Evolutionary conservation across 2,329 filamentous ascomycete genomes (phyloP).

Genomic region (Microsporum audouinii): DNA sequence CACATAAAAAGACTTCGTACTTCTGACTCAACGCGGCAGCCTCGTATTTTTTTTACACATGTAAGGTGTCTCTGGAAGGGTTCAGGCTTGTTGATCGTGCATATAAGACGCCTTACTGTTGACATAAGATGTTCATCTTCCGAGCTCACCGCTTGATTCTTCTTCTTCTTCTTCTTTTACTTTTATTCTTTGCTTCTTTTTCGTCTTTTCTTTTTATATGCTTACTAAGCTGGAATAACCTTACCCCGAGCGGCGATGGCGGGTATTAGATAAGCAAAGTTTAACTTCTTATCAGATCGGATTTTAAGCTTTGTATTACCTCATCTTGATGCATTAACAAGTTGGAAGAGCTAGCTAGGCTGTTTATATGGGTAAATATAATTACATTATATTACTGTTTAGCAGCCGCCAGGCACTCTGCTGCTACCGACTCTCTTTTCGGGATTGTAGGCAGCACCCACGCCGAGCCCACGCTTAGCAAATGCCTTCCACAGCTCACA

Average conservation of each 20-base stretch:
- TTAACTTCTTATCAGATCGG: background rate
- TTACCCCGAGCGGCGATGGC: background rate
- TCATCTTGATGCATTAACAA: too few relatives aligned
- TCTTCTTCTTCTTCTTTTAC: background rate
- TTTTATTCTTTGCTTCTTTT: background rate
- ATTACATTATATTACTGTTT: background rate
- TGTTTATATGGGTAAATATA: too few relatives aligned
- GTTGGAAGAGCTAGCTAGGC: too few relatives aligned
- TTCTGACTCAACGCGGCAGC: background rate
- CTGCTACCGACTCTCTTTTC: background rate
- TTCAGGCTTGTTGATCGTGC: background rate
- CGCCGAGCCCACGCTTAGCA: conserved; percentile 11
- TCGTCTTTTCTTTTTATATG: background rate
- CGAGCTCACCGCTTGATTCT: background rate
- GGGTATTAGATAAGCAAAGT: background rate
- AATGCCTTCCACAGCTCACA: conserved; percentile 13
- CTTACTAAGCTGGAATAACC: background rate
- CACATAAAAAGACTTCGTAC: too few relatives aligned
- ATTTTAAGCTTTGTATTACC: background rate
- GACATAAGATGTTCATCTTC: background rate
- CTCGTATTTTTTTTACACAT: too few relatives aligned
- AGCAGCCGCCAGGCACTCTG: background rate
- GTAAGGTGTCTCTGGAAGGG: background rate
- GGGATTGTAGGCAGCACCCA: background rate
- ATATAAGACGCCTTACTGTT: background rate